Conservation (phyloP, 805 yeast species). For the Lipomyces chichibuensis region DNA sequence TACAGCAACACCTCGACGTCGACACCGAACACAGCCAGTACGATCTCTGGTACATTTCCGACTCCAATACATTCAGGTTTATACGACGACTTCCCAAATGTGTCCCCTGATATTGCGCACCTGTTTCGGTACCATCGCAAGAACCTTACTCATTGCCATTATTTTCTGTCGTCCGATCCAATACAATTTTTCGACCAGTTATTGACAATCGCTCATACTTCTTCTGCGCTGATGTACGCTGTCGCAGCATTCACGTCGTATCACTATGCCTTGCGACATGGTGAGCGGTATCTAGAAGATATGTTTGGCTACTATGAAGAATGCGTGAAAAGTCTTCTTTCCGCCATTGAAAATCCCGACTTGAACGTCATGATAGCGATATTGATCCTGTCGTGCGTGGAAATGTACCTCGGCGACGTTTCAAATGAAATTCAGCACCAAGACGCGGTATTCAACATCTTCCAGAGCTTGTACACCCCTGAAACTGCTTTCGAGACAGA, state of each 20-base stretch:
- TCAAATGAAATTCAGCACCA: conserved; percentile 32
- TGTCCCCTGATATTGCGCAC: conserved; percentile 16
- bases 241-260: conserved; percentile 30
- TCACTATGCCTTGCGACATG: conserved; percentile 55
- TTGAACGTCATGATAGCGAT: conserved; percentile 20
- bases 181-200: conserved; percentile 22
- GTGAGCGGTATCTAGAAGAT: conserved; percentile 52
- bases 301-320: conserved; percentile 31
- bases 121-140: conserved; percentile 22
- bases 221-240: conserved; percentile 28
- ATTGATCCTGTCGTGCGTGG: conserved; percentile 25
- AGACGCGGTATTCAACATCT: conserved; percentile 25
- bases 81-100: conserved; percentile 9
- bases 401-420: conserved; percentile 33
- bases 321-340: conserved; percentile 14
- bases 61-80: not conserved
- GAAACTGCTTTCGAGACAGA: conserved; percentile 20
- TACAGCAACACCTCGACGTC: not conserved
- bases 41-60: not conserved
- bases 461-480: conserved; percentile 13
- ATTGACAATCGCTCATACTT: conserved; percentile 5
- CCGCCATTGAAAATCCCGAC: conserved; percentile 19
- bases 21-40: conserved; percentile 2
- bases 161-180: conserved; percentile 27
- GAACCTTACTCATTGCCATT: conserved; percentile 25